Conservation (phyloP, 805 yeast genomes). For the Brettanomyces bruxellensis region DNA sequence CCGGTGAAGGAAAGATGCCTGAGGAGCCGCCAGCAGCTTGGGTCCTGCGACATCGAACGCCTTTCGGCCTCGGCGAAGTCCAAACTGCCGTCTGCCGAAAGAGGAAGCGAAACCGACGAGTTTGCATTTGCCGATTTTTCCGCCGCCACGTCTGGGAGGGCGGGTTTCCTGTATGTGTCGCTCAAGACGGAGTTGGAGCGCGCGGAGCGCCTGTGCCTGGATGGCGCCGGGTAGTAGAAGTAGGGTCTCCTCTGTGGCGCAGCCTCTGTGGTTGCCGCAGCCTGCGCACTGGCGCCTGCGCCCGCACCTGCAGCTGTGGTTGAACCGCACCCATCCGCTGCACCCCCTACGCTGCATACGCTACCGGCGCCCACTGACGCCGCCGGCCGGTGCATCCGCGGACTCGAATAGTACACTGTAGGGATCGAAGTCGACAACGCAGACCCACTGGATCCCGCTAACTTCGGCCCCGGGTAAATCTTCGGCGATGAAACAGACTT, state of each 20-base stretch:
- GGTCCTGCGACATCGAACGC: too few species aligned
- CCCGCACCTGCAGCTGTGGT: too few species aligned
- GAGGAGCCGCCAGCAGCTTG: constrained; percentile 25
- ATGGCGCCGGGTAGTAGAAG: constrained; percentile 16
- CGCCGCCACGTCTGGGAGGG: neutral
- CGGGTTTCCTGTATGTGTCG: neutral
- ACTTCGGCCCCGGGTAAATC: neutral
- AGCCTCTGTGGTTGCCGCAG: neutral
- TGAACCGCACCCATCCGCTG: too few species aligned
- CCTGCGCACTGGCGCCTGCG: neutral
- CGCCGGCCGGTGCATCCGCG: too few species aligned
- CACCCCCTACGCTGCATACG: too few species aligned
- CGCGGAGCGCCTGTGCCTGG: constrained; percentile 6
- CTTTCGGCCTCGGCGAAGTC: neutral
- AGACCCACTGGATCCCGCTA: too few species aligned
- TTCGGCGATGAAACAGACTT: neutral
- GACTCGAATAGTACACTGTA: too few species aligned
- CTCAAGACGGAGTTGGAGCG: constrained; percentile 7
- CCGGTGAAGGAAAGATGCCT: constrained; percentile 34
- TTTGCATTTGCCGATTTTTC: too few species aligned
- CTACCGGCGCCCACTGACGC: too few species aligned
- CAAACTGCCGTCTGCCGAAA: neutral
- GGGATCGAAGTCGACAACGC: too few species aligned
- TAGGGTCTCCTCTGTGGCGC: constrained; percentile 20
- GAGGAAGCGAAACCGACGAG: neutral